A percentile compares a stretch with the other conserved stretches of the same genome.
Evolutionary conservation across 352 stramenopile species (phyloP).

Genomic region (Thraustochytrium sp.): DNA sequence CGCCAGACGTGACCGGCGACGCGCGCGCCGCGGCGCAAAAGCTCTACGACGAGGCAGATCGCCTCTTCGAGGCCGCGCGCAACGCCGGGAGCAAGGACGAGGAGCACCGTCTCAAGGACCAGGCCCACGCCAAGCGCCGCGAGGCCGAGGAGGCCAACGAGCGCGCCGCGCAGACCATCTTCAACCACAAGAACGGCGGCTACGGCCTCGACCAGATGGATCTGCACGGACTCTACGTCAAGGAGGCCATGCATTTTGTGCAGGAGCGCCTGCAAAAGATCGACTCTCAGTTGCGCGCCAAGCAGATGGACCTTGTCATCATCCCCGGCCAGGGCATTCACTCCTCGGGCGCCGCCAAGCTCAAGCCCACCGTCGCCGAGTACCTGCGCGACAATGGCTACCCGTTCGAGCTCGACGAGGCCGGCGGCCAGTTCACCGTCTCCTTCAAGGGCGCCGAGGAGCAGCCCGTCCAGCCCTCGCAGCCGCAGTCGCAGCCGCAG

Average conservation of each 20-base stretch:
- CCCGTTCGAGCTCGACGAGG: background rate
- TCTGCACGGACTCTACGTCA: conserved; percentile 22
- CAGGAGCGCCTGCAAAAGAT: background rate
- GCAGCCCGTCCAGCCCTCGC: background rate
- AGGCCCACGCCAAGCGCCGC: background rate
- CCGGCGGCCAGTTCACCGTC: conserved; percentile 4
- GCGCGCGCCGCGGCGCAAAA: background rate
- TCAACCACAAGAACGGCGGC: conserved; percentile 29
- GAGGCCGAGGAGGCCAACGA: conserved; percentile 1
- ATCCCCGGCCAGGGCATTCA: conserved; percentile 18
- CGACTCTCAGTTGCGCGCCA: background rate
- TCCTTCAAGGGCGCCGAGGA: background rate
- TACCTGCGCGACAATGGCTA: background rate
- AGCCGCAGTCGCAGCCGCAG: background rate
- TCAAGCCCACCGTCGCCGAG: conserved; percentile 17
- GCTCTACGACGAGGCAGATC: conserved; percentile 25
- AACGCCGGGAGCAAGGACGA: background rate
- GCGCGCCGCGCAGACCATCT: background rate
- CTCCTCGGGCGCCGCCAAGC: background rate
- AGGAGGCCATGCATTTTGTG: conserved; percentile 19
- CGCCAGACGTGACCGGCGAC: background rate
- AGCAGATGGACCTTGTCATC: conserved; percentile 1
- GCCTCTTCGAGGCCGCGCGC: background rate
- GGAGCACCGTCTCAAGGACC: background rate
- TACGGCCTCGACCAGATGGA: conserved; percentile 39